Conservation (phyloP, 129 eudicot species). For the Flaveria linearis region DNA sequence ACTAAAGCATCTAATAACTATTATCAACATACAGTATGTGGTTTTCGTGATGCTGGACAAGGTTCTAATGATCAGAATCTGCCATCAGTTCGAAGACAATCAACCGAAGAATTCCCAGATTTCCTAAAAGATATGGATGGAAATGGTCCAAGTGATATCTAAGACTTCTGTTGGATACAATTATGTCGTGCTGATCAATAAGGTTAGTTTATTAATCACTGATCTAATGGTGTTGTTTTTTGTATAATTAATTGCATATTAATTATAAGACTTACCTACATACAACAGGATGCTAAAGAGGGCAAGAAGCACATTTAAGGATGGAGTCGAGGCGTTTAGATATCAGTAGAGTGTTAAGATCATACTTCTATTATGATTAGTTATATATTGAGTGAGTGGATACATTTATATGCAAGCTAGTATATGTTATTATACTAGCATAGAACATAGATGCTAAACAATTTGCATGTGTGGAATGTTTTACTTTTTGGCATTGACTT, state of each 20-base stretch:
- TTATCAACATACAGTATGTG: slow-evolving; percentile 10
- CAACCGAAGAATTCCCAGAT: slow-evolving; percentile 23
- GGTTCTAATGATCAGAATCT: slow-evolving; percentile 4
- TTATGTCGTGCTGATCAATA: background rate
- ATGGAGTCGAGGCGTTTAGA: background rate
- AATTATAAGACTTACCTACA: background rate
- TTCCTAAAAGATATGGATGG: slow-evolving; percentile 27
- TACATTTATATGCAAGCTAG: background rate
- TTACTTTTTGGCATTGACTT: background rate
- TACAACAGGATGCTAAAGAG: slow-evolving; percentile 3
- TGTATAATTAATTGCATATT: background rate
- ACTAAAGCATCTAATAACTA: slow-evolving; percentile 5
- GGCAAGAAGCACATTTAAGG: background rate
- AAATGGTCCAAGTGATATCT: slow-evolving; percentile 27
- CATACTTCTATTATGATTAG: background rate
- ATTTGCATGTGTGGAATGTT: background rate
- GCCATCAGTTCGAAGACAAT: background rate
- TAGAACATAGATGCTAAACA: background rate
- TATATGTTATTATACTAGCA: slow-evolving; percentile 8
- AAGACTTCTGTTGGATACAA: background rate
- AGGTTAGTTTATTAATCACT: slow-evolving; percentile 17
- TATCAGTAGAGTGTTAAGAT: background rate
- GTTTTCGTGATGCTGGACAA: slow-evolving; percentile 13
- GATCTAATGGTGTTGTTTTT: background rate
- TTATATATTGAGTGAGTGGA: background rate